Percentiles rank a stretch among this genome's conserved stretches.
Conservation (phyloP, 352 stramenopile species). For the Pythium guiyangense region DNA sequence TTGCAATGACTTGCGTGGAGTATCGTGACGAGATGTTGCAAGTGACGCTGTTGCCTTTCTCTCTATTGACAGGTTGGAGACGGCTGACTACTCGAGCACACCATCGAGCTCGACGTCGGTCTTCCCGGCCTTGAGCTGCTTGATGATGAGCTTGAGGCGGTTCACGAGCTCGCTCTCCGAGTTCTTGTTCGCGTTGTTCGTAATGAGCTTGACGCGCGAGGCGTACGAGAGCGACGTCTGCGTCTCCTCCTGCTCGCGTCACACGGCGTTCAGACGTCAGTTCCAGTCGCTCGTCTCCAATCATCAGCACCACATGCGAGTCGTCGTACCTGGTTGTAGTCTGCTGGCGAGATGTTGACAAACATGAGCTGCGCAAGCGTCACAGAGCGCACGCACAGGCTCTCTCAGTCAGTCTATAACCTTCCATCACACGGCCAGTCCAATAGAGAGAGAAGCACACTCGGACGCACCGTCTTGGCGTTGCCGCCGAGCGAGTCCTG, state of each 20-base stretch:
- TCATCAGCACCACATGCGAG: too few relatives aligned
- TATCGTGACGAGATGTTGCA: neutral
- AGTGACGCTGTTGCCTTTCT: neutral
- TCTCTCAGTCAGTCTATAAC: neutral
- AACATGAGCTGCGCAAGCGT: slow-evolving; percentile 71
- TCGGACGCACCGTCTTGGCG: slow-evolving; percentile 80
- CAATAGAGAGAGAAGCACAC: neutral
- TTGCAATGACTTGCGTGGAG: neutral
- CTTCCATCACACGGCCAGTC: neutral
- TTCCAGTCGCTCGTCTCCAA: too few relatives aligned
- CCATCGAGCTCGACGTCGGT: slow-evolving; percentile 69
- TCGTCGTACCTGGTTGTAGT: slow-evolving; percentile 77
- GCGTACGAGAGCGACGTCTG: slow-evolving; percentile 81
- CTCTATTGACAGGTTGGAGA: neutral
- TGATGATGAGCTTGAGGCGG: slow-evolving; percentile 80
- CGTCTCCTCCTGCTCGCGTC: slow-evolving; percentile 56
- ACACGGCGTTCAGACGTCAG: too few relatives aligned
- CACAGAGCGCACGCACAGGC: too few relatives aligned
- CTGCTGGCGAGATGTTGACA: slow-evolving; percentile 85
- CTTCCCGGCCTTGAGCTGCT: slow-evolving; percentile 60
- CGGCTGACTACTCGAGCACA: slow-evolving; percentile 31
- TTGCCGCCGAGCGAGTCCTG: slow-evolving; percentile 93
- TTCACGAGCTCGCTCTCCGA: slow-evolving; percentile 82
- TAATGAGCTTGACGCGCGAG: slow-evolving; percentile 86
- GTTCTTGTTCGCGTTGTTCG: slow-evolving; percentile 85